Evolutionary conservation across 495 filamentous ascomycete species (phyloP).

Genomic region (Neurospora hispaniola): DNA sequence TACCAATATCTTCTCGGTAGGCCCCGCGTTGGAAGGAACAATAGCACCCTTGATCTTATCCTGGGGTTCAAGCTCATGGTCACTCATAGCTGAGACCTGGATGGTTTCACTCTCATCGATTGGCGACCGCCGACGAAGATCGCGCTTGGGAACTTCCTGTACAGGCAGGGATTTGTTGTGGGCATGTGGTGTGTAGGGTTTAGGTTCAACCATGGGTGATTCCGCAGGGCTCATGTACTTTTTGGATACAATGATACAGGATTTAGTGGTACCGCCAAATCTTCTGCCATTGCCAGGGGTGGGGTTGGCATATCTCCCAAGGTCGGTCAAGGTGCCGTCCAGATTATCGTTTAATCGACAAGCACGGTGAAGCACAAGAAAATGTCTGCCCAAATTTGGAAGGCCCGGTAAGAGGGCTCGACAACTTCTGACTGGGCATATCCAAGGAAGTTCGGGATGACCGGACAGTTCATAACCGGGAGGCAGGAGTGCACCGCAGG

Average conservation of each 20-base stretch:
- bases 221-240: conserved; percentile 4
- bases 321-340: conserved; percentile 18
- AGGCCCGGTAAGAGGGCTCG: conserved; percentile 11
- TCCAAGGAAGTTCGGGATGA: conserved; percentile 16
- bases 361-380: conserved; percentile 12
- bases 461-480: not conserved
- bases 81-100: not conserved
- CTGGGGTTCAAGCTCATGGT: not conserved
- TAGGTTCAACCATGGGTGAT: conserved; percentile 5
- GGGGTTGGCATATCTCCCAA: conserved; percentile 8
- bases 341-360: conserved; percentile 16
- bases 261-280: conserved; percentile 4
- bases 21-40: not conserved
- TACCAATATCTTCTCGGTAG: not conserved
- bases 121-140: not conserved
- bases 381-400: conserved; percentile 15
- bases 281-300: not conserved
- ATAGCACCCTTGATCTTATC: not conserved
- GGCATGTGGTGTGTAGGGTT: not conserved
- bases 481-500: not conserved
- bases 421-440: conserved; percentile 23
- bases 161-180: not conserved
- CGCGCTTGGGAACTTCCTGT: not conserved
- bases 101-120: not conserved
- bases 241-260: conserved; percentile 10